A percentile compares a stretch with the other conserved stretches of the same genome.
These are phyloP conservation scores for Coniochaeta hoffmannii DNA, from an alignment of 2,329 filamentous ascomycete genomes.

Conservation along the genomic window DNA sequence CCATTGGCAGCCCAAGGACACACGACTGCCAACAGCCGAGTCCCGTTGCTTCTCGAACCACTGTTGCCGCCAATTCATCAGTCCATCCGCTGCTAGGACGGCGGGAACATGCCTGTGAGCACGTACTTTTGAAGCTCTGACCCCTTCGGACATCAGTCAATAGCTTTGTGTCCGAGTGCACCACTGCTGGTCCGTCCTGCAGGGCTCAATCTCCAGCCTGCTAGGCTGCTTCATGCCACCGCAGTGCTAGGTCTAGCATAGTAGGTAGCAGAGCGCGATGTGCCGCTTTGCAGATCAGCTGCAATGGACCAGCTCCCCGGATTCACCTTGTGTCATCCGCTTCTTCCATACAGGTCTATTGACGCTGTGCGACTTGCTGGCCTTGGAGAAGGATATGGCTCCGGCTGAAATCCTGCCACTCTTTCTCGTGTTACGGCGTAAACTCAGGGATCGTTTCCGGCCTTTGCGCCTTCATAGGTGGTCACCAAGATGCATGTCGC, in stretches of 20 bases:
- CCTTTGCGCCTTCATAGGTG: background rate
- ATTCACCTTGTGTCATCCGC: background rate
- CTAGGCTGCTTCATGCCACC: background rate
- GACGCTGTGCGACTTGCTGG: background rate
- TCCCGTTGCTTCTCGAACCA: background rate
- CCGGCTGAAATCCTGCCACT: background rate
- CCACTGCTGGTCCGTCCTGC: background rate
- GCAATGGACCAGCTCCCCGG: background rate
- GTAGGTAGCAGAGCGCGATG: background rate
- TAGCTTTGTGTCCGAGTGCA: background rate
- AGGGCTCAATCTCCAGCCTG: background rate
- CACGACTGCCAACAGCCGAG: background rate
- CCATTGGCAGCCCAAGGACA: background rate
- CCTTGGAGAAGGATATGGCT: background rate
- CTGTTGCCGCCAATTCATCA: background rate
- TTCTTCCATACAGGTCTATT: slow-evolving; percentile 1
- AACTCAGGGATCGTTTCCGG: background rate
- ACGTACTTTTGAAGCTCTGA: background rate
- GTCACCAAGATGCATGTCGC: slow-evolving; percentile 3
- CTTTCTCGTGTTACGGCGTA: background rate
- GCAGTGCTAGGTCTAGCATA: background rate
- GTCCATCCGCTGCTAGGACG: background rate
- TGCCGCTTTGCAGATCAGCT: background rate
- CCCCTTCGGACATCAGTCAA: background rate
- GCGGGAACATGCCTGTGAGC: background rate